These are phyloP conservation scores for Penicillium sp. DNA, from an alignment of 2,329 filamentous ascomycete species.

Conservation along the genomic window DNA sequence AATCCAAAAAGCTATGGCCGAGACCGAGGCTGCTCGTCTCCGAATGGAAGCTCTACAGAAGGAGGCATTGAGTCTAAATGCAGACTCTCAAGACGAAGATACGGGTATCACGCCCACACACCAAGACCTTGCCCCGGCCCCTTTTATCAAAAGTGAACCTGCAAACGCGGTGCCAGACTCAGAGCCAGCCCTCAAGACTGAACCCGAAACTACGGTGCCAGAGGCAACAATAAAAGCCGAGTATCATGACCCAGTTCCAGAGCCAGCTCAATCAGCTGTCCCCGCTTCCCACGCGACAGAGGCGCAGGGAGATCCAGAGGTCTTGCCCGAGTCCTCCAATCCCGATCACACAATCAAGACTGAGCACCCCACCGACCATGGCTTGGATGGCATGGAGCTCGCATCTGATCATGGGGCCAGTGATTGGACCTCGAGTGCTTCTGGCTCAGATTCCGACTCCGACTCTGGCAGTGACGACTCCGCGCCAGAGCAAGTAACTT, in stretches of 20 bases:
- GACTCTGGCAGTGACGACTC: conserved; percentile 33
- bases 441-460: conserved; percentile 25
- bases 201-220: background rate
- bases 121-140: background rate
- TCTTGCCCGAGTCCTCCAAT: background rate
- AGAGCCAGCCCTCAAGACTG: background rate
- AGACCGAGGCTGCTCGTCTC: conserved; percentile 41
- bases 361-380: conserved; percentile 1
- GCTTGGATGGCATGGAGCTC: conserved; percentile 14
- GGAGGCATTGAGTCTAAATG: conserved; percentile 16
- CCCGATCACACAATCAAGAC: background rate
- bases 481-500: conserved; percentile 45
- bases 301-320: background rate
- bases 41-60: conserved; percentile 36
- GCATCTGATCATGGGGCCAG: conserved; percentile 23
- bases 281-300: background rate
- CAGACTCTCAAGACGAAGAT: background rate
- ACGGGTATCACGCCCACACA: background rate
- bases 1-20: conserved; percentile 47
- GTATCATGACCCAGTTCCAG: background rate
- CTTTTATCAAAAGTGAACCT: background rate
- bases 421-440: conserved; percentile 44
- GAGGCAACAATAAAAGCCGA: background rate
- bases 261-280: background rate
- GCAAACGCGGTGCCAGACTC: background rate